Evolutionary conservation across 1,284 basidiomycete genomes (phyloP).

Genomic region (Leccinum pachyderme): DNA sequence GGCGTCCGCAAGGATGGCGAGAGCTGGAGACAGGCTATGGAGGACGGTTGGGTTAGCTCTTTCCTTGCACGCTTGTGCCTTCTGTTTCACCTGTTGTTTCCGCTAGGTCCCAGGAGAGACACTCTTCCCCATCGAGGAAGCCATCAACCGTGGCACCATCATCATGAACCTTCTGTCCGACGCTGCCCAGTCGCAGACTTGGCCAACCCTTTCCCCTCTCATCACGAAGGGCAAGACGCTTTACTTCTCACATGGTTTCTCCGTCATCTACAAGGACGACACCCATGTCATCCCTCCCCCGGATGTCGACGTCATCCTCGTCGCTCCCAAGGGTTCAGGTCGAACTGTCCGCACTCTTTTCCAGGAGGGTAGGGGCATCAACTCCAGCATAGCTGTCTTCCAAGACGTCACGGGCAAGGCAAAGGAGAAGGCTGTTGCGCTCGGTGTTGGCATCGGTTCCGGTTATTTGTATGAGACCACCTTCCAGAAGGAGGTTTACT

Average conservation of each 20-base stretch:
- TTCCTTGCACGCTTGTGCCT: background rate
- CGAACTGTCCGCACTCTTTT: constrained; percentile 99
- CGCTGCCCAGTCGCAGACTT: constrained; percentile 95
- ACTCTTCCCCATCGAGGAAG: constrained; percentile 98
- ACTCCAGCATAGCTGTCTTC: constrained; percentile 85
- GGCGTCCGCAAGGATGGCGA: constrained; percentile 97
- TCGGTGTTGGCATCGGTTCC: constrained; percentile 94
- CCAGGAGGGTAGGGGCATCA: constrained; percentile 99
- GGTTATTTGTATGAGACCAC: constrained; percentile 99
- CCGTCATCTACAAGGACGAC: constrained; percentile 97
- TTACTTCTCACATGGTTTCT: constrained; percentile 99
- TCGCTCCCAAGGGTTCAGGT: constrained; percentile 98
- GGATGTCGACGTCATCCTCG: constrained; percentile 98
- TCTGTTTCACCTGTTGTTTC: background rate
- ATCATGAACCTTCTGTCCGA: constrained; percentile 99
- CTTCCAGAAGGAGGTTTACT: constrained; percentile 99
- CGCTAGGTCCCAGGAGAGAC: constrained; percentile 89
- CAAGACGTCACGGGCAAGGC: constrained; percentile 98
- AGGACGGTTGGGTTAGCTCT: constrained; percentile 89
- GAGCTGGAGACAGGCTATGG: constrained; percentile 93
- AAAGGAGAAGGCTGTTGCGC: constrained; percentile 93
- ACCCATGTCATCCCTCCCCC: constrained; percentile 90
- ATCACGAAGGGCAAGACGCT: constrained; percentile 99
- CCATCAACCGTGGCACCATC: constrained; percentile 93
- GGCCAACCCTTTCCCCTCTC: constrained; percentile 84